A percentile compares a stretch with the other conserved stretches of the same genome.
These are phyloP conservation scores for Dichotomocladium elegans DNA, from an alignment of 371 early-diverging fungal species.

Conservation along the genomic window DNA sequence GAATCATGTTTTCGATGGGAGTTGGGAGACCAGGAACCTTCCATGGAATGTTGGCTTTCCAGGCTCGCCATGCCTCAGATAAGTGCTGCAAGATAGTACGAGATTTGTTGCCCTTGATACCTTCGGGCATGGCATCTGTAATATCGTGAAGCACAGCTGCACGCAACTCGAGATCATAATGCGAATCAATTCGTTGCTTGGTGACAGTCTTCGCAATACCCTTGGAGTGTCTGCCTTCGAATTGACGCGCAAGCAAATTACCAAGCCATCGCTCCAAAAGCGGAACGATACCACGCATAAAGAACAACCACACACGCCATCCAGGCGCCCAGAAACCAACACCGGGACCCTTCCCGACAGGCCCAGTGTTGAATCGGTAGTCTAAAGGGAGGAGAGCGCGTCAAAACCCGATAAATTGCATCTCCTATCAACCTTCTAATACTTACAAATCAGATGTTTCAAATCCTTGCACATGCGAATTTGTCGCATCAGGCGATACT, in stretches of 20 bases:
- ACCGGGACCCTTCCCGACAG: slow-evolving; percentile 97
- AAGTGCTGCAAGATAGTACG: slow-evolving; percentile 96
- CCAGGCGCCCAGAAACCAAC: slow-evolving; percentile 99
- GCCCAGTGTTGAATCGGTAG: slow-evolving; percentile 95
- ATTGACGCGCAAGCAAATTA: slow-evolving; percentile 96
- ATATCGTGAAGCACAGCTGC: slow-evolving; percentile 98
- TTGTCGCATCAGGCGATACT: slow-evolving; percentile 98
- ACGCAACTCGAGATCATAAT: slow-evolving; percentile 96
- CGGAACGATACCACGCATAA: slow-evolving; percentile 97
- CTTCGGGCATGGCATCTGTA: slow-evolving; percentile 97
- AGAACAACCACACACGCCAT: slow-evolving; percentile 99
- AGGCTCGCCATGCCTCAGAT: slow-evolving; percentile 97
- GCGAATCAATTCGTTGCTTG: slow-evolving; percentile 98
- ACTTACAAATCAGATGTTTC: slow-evolving; percentile 84
- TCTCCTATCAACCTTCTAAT: background rate
- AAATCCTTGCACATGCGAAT: slow-evolving; percentile 96
- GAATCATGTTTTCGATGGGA: slow-evolving; percentile 98
- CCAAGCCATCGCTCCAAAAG: slow-evolving; percentile 97
- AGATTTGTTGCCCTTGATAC: slow-evolving; percentile 94
- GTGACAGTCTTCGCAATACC: slow-evolving; percentile 98
- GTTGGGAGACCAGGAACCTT: slow-evolving; percentile 96
- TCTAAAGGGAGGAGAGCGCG: slow-evolving; percentile 32
- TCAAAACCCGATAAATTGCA: background rate
- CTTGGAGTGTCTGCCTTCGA: slow-evolving; percentile 95
- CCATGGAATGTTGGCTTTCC: slow-evolving; percentile 99